Conservation (phyloP, 164 flowering plant species). For the Aristolochia contorta region DNA sequence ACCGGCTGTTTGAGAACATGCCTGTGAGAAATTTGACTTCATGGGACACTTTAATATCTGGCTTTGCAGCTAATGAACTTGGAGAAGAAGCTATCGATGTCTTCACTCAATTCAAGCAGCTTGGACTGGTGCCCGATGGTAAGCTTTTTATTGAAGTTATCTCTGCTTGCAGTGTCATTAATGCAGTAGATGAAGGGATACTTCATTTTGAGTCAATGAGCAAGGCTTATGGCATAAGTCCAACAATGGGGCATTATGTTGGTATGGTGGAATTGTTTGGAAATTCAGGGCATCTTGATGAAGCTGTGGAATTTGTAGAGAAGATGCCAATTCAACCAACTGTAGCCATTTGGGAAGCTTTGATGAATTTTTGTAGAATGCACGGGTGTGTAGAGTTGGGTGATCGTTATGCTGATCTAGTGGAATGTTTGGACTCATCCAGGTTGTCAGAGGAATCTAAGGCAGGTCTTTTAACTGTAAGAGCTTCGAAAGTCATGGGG, state of each 20-base stretch:
- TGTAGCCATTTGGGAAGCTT: constrained; percentile 53
- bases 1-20: constrained; percentile 42
- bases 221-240: constrained; percentile 43
- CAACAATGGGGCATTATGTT: constrained; percentile 62
- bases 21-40: constrained; percentile 45
- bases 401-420: constrained; percentile 50
- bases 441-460: constrained; percentile 43
- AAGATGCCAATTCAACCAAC: constrained; percentile 56
- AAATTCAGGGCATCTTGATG: constrained; percentile 47
- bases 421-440: constrained; percentile 45
- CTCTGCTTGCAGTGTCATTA: constrained; percentile 44
- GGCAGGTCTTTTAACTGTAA: constrained; percentile 43
- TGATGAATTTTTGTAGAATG: constrained; percentile 55
- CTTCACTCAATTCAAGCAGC: constrained; percentile 43
- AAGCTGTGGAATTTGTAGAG: constrained; percentile 64
- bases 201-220: constrained; percentile 63
- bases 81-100: constrained; percentile 71
- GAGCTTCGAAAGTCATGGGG: constrained; percentile 33
- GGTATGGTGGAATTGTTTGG: constrained; percentile 64
- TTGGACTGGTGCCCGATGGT: constrained; percentile 59
- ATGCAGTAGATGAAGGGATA: constrained; percentile 61
- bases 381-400: constrained; percentile 60
- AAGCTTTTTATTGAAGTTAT: constrained; percentile 55
- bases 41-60: constrained; percentile 69
- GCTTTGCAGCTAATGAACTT: constrained; percentile 50